Conservation (phyloP, 495 filamentous ascomycete genomes). For the Aspergillus indologenus region DNA sequence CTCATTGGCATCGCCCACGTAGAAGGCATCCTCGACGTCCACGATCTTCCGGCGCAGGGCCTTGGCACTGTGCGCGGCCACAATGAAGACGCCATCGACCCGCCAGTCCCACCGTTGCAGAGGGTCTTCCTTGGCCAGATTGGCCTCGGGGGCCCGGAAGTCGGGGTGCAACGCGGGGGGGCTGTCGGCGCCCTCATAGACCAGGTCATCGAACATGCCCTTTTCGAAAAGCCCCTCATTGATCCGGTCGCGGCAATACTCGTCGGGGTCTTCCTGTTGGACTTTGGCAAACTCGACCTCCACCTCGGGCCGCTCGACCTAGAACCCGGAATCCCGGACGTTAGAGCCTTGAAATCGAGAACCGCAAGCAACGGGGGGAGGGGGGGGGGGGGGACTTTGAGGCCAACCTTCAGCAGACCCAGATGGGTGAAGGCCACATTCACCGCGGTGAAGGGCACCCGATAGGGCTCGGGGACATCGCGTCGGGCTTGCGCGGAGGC, state of each 20-base stretch:
- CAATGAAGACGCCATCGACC: slow-evolving; percentile 10
- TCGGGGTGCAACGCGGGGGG: slow-evolving; percentile 1
- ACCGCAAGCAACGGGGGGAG: not conserved
- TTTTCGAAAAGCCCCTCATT: slow-evolving; percentile 5
- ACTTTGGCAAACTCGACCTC: not conserved
- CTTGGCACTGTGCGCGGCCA: slow-evolving; percentile 3
- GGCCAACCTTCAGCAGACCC: slow-evolving; percentile 27
- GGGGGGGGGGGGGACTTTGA: too few species aligned
- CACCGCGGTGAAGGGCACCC: slow-evolving; percentile 9
- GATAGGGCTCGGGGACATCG: not conserved
- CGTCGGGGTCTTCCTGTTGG: slow-evolving; percentile 2
- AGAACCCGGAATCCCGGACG: not conserved
- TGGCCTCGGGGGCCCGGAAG: slow-evolving; percentile 3
- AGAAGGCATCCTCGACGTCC: slow-evolving; percentile 3
- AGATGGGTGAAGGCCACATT: slow-evolving; percentile 33
- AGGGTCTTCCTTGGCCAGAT: not conserved
- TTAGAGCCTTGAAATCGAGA: not conserved
- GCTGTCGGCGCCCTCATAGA: slow-evolving; percentile 7
- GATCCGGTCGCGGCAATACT: slow-evolving; percentile 5
- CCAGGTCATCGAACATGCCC: slow-evolving; percentile 16
- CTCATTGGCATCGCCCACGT: not conserved
- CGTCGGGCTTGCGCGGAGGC: not conserved
- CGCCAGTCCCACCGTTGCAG: slow-evolving; percentile 5
- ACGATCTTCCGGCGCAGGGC: slow-evolving; percentile 6
- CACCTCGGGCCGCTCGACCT: slow-evolving; percentile 2